Evolutionary conservation across 73 alveolate genomes (phyloP), one percentile per base, ranked within the genome.

Genomic region (Halteria grandinella): DNA sequence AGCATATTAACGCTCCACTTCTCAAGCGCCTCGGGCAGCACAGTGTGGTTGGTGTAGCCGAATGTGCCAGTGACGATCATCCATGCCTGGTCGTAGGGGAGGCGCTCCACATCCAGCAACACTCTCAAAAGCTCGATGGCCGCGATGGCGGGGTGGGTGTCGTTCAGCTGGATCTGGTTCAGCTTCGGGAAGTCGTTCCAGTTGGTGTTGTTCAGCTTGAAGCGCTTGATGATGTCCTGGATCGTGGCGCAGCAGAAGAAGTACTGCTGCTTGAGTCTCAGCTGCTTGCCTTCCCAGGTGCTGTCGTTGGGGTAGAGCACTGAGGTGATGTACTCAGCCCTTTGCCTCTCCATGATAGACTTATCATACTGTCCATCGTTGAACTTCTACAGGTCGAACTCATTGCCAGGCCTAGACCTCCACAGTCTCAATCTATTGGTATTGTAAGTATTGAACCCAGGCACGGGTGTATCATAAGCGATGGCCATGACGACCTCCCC

Each of bases 381-480:
- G 95, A 94, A 94, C 43, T 91, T 74, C 40, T 73, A 76, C 81
- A 94, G 88, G 86, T 96, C 98, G 43, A 96, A 96, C 70, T 96
- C 98, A 71, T 83, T 78, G 8, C 94, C 48, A 21, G 98, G 97
- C 5, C 77, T 55, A 15, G 97, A 81, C 58, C 95, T 95, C 99
- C 99, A 97, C 25, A 97, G 88, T 49, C 99, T 88, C 20, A 97
- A 74, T 58, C 94, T 95, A 79, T 92, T 95, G 34, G 99, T 93
- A 91, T 97, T 97, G 81, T 86, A 95, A 40, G 99, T 97, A 89
- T 96, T 94, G 76, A 85, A 97, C 10, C 99, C 99, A 15, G 99
- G 99, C 20, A 96, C 90, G n/a, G 99, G 98, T 41, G 96, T 94
- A 93, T 97, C 99, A 60, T 95, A 95, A n/a, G 99, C 99, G 92